Base-by-base conservation (phyloP, 768 basidiomycete species). In the Mycena rebaudengoi region DNA sequence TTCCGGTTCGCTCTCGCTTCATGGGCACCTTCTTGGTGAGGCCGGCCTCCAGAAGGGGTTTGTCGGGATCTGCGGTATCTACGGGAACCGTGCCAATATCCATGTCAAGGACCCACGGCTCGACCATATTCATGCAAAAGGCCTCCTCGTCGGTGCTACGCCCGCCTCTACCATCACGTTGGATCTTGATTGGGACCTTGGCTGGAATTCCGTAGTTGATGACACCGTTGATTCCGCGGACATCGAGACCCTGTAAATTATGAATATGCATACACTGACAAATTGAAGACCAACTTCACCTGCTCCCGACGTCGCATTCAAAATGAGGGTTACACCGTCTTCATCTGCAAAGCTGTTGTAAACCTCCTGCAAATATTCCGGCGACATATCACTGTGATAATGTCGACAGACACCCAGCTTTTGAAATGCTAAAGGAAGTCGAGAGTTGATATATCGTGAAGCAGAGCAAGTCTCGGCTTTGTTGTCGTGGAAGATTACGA, bases 381-480 rank as follows among this genome's bases (percentile, higher is more conserved):
- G 59, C 0, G 59, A 60, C 49, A 60, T 44, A 13, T 60, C 59
- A 0, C 25, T 5, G 25, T 60, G 59, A 13, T 60, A 60, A 25
- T 60, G 59, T 4, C 49, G 49, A 44, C 20, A 23, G 10, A 60
- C 45, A 4, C 59, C 30, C 1, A 52, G 40, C 10, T 45, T 45
- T 20, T 25, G 59, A 21, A 57, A 23, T 0, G 30, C 43, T 4
- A 5, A 2, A 5, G 55, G 55, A 1, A 54, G 14, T 10, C 16
- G n/a, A 1, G 40, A 54, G 13, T 49, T n/a, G 1, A 59, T 1
- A n/a, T 59, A 37, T 21, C 41, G 26, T 7, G 16, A 14, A 0
- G 45, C 45, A 3, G 13, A 13, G 2, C 28, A 20, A 0, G 48
- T 43, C 21, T 60, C 58, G 7, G 48, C 5, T 18, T 60, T 60